Percentiles rank a stretch among this genome's conserved stretches.
Evolutionary conservation across 2,329 filamentous ascomycete genomes (phyloP).

Genomic region (Emergomyces orientalis): DNA sequence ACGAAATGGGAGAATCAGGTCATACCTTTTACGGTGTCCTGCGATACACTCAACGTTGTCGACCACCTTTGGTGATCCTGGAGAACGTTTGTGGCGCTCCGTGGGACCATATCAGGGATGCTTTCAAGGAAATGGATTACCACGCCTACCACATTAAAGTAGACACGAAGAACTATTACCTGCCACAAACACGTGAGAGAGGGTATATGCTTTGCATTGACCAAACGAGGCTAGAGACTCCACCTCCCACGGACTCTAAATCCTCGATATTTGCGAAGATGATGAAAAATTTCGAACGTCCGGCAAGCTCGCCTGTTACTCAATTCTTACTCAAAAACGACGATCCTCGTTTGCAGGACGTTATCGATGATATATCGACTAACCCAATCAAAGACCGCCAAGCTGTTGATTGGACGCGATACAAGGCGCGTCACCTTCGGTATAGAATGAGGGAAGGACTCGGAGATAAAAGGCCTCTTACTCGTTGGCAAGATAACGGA

Average conservation of each 20-base stretch:
- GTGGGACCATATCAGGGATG: slow-evolving; percentile 46
- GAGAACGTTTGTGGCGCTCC: slow-evolving; percentile 60
- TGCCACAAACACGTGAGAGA: slow-evolving; percentile 60
- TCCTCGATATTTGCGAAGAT: slow-evolving; percentile 36
- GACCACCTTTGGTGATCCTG: slow-evolving; percentile 56
- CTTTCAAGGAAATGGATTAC: slow-evolving; percentile 49
- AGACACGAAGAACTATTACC: slow-evolving; percentile 62
- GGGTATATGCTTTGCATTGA: slow-evolving; percentile 53
- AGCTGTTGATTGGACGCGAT: slow-evolving; percentile 32
- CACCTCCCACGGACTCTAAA: slow-evolving; percentile 21
- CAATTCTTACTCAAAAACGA: slow-evolving; percentile 51
- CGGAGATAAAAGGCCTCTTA: slow-evolving; percentile 49
- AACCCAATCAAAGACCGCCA: slow-evolving; percentile 20
- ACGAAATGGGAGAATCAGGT: slow-evolving; percentile 53
- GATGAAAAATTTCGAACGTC: slow-evolving; percentile 44
- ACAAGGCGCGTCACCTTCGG: slow-evolving; percentile 50
- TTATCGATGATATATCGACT: slow-evolving; percentile 40
- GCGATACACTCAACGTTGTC: slow-evolving; percentile 45
- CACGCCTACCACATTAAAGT: slow-evolving; percentile 40
- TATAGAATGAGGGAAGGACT: slow-evolving; percentile 45
- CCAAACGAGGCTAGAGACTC: slow-evolving; percentile 18
- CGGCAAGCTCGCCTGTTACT: slow-evolving; percentile 53
- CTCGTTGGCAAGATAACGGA: slow-evolving; percentile 50
- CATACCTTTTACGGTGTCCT: slow-evolving; percentile 57
- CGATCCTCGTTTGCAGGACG: slow-evolving; percentile 45